These are phyloP conservation scores for Triticum urartu DNA, from an alignment of 176 grass and related monocot genomes.

Conservation along the genomic window DNA sequence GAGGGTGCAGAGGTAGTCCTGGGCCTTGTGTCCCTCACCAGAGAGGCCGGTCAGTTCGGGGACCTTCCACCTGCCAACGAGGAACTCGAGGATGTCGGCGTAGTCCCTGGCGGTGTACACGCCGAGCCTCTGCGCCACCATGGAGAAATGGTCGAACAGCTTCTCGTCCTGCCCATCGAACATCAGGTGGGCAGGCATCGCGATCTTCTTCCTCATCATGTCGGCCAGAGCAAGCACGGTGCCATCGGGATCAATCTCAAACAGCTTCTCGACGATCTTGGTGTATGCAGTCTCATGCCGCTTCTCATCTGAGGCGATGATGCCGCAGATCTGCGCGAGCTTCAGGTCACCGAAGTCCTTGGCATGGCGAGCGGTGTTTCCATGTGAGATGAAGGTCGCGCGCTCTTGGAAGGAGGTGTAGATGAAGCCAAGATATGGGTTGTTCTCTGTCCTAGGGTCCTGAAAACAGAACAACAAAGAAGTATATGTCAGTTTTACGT, in stretches of 20 bases:
- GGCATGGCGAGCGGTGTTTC: conserved; percentile 85
- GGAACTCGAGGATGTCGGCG: conserved; percentile 91
- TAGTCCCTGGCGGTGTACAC: conserved; percentile 95
- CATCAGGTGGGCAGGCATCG: conserved; percentile 97
- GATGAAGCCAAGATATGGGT: conserved; percentile 92
- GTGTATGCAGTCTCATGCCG: conserved; percentile 92
- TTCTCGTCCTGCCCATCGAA: conserved; percentile 80
- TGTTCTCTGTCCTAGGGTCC: conserved; percentile 99
- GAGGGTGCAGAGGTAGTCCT: conserved; percentile 85
- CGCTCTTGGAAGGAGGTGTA: conserved; percentile 98
- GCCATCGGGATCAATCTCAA: conserved; percentile 83
- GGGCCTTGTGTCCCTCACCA: conserved; percentile 64
- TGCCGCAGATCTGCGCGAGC: conserved; percentile 89
- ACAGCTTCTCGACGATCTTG: conserved; percentile 95
- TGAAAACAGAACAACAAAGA: conserved; percentile 37
- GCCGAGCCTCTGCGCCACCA: conserved; percentile 73
- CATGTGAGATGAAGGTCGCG: conserved; percentile 92
- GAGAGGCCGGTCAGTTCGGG: conserved; percentile 59
- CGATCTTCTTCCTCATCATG: conserved; percentile 99
- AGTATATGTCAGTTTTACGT: not conserved
- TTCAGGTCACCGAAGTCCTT: conserved; percentile 90
- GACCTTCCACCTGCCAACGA: conserved; percentile 86
- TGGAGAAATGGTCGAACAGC: conserved; percentile 92
- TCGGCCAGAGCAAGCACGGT: conserved; percentile 72
- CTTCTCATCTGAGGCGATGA: conserved; percentile 92